Conservation (phyloP, 2,329 filamentous ascomycete species). For the Aspergillus fijiensis region DNA sequence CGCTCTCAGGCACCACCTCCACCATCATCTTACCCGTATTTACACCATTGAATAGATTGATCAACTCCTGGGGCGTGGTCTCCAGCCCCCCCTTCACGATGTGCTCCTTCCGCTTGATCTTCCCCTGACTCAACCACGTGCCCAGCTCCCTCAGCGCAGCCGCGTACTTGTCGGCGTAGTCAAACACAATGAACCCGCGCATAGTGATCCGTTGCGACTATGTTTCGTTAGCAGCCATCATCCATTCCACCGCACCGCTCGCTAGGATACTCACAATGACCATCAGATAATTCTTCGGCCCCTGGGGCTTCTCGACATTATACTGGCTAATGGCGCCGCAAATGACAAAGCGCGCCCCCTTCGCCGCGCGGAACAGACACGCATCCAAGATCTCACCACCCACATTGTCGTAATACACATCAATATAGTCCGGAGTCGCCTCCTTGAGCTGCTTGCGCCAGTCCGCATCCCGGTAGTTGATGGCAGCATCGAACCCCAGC, state of each 20-base stretch:
- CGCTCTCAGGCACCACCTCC: slow-evolving; percentile 40
- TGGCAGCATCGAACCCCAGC: slow-evolving; percentile 64
- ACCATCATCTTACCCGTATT: slow-evolving; percentile 68
- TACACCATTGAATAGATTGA: slow-evolving; percentile 64
- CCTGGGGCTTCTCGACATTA: slow-evolving; percentile 57
- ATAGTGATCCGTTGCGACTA: slow-evolving; percentile 50
- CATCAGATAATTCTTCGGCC: slow-evolving; percentile 52
- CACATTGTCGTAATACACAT: slow-evolving; percentile 74
- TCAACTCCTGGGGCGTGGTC: slow-evolving; percentile 62
- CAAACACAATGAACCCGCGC: slow-evolving; percentile 73
- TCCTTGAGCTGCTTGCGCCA: slow-evolving; percentile 61
- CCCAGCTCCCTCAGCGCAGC: slow-evolving; percentile 61
- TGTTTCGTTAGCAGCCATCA: slow-evolving; percentile 14
- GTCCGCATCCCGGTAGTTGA: slow-evolving; percentile 68
- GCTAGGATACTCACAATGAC: slow-evolving; percentile 33
- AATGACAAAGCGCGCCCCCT: slow-evolving; percentile 65
- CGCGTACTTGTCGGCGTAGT: slow-evolving; percentile 60
- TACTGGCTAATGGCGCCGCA: slow-evolving; percentile 71
- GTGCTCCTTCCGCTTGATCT: slow-evolving; percentile 69
- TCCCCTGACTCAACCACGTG: slow-evolving; percentile 69
- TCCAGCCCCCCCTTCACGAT: slow-evolving; percentile 68
- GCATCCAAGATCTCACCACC: slow-evolving; percentile 70
- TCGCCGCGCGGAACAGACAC: slow-evolving; percentile 63
- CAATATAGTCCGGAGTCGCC: slow-evolving; percentile 60
- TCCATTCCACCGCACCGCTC: neutral